phyloP scores from a whole-genome alignment of 139 green algal genomes.

The Chloropicon primus region DNA sequence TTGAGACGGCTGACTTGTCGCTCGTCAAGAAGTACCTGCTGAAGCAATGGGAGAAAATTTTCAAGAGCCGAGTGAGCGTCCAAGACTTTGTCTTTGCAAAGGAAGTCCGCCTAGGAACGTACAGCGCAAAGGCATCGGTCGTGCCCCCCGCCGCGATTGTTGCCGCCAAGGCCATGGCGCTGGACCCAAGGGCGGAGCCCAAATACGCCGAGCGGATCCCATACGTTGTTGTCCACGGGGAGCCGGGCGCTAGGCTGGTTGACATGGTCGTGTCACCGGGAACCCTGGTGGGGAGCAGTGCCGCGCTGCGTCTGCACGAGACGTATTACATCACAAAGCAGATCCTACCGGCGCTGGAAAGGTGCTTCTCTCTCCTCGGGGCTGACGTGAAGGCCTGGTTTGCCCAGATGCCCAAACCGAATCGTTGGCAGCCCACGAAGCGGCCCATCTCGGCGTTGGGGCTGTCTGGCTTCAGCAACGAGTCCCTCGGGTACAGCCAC shows the following conservation, averaged over 20 bases:
- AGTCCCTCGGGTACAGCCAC: background rate
- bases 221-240: constrained; percentile 75
- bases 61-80: constrained; percentile 64
- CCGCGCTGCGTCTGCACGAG: constrained; percentile 56
- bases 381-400: constrained; percentile 71
- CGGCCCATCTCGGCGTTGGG: background rate
- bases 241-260: constrained; percentile 40
- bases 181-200: constrained; percentile 71
- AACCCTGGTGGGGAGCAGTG: constrained; percentile 46
- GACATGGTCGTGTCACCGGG: constrained; percentile 64
- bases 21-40: constrained; percentile 66
- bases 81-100: constrained; percentile 35
- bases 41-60: constrained; percentile 74
- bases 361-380: constrained; percentile 72
- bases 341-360: constrained; percentile 81
- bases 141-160: constrained; percentile 81
- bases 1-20: constrained; percentile 44
- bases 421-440: background rate
- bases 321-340: constrained; percentile 91
- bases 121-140: constrained; percentile 35
- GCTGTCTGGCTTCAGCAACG: background rate
- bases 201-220: constrained; percentile 73
- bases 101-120: constrained; percentile 54
- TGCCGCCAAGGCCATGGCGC: constrained; percentile 60
- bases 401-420: background rate